Evolutionary conservation across 768 basidiomycete genomes (phyloP), one percentile per base, ranked within the genome.

Genomic region (Mycena sanguinolenta): DNA sequence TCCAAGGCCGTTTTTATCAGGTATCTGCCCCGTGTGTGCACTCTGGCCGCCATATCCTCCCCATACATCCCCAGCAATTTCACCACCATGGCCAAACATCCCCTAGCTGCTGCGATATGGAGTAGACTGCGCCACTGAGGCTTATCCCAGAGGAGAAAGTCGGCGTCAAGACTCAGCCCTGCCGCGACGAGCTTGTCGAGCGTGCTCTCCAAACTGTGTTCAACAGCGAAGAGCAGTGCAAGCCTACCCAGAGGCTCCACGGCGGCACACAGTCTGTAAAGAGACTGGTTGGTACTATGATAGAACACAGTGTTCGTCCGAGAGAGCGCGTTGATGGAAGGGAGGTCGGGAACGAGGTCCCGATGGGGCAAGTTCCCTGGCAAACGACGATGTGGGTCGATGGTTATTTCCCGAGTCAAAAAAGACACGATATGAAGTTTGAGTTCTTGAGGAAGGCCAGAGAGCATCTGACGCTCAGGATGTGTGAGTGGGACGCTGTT

Each of bases 121-220:
- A 58, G 38, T 27, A 42, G 58, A 9, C 38, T 19, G 38, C 25
- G 2, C 13, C 10, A n/a, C n/a, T n/a, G n/a, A 16, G 14, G 17
- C 25, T 10, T 36, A 6, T 9, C 32, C 30, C 23, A 42, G 27
- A 28, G n/a, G n/a, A 6, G 5, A 21, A 27, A 58, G 36, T 58
- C 46, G 21, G 23, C 14, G 27, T 67, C 58, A 28, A 60, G 16
- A 30, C n/a, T 44, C 30, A 59, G 21, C 36, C 65, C 58, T 3
- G 44, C 58, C 12, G 42, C 58, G 14, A 49, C 58, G 10, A 67
- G 58, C n/a, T n/a, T 58, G n/a, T 58, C 65, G 32, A 67, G 9
- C 4, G 58, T 23, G 46, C 30, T 36, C 25, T 52, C 46, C 4
- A 59, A 19, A 14, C 21, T 19, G 17, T 21, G 42, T 44, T 14